Evolutionary conservation across 208 protist species (phyloP).

Genomic region (Leishmania aethiopica): DNA sequence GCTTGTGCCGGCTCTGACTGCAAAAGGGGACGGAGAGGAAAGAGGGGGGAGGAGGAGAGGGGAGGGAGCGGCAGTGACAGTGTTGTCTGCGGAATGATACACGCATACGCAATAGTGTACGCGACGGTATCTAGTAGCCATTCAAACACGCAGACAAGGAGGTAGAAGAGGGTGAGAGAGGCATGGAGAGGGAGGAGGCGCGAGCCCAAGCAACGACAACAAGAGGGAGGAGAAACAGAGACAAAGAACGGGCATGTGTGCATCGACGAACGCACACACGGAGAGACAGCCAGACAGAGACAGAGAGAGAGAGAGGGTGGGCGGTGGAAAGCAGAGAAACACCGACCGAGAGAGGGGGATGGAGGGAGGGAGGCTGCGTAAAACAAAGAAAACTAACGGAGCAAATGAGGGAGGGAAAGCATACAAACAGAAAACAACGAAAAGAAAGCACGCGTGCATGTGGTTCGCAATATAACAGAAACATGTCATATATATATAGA

Average conservation of each 20-base stretch:
- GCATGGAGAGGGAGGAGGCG: neutral
- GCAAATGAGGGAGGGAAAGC: neutral
- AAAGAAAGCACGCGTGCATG: neutral
- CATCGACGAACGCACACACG: neutral
- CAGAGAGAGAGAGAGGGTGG: neutral
- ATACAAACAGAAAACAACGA: neutral
- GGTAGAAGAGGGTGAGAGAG: neutral
- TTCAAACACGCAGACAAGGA: neutral
- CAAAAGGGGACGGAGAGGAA: neutral
- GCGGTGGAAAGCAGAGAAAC: neutral
- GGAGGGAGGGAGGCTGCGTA: neutral
- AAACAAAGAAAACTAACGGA: neutral
- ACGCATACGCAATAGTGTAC: neutral
- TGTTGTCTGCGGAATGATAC: neutral
- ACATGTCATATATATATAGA: neutral
- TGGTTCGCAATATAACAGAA: neutral
- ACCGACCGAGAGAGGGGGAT: too few relatives aligned
- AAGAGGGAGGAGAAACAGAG: neutral
- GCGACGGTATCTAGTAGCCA: neutral
- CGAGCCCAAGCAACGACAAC: neutral
- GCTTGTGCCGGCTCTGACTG: neutral
- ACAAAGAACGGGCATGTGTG: neutral
- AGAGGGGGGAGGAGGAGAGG: neutral
- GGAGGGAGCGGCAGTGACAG: neutral
- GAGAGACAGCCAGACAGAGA: neutral